Base-by-base conservation (phyloP, 2,329 filamentous ascomycete genomes). In the Metarhizium sp. region DNA sequence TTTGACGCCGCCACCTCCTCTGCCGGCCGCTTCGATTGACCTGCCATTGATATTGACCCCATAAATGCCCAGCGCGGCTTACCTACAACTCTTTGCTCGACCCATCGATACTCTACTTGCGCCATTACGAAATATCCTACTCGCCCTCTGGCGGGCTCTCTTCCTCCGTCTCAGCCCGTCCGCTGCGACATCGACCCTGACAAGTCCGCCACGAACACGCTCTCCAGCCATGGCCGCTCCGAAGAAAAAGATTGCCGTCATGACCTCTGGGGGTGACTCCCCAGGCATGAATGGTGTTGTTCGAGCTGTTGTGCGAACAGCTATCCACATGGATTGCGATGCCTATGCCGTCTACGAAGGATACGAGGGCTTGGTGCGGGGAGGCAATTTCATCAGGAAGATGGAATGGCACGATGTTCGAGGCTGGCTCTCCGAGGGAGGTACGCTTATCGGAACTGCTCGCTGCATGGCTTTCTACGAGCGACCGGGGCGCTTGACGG, bases 251-350 rank as follows among this genome's bases (percentile, higher is more conserved):
- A 92, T 96, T 69, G 92, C 86, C 61, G 85, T 96, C 71, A 90
- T 96, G 86, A 96, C 92, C 67, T 95, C 89, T 63, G 92, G 92
- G 67, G 92, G 92, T 67, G 92, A 96, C 78, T 90, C 90, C 61
- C 92, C 90, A 2, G 92, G 92, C 69, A 96, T 96, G 92, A 95
- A 94, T 72, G 90, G 85, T 58, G 89, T 89, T 40, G 90, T 96
- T 42, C 84, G 92, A 59, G 90, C 92, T 51, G 88, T 96, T 32
- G 89, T 99, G 57, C 88, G 94, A 63, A 96, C 91, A 81, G 84
- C 91, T 52, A 90, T 97, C 62, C 85, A 94, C 71, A 82, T 88
- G 71, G 86, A 82, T 59, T 92, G 88, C 67, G 88, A 92, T 64
- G 80, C 87, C 58, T 94, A 82, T 65, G 89, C 86, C 63, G 77